phyloP scores from a whole-genome alignment of 1,139 yeast genomes.

The Zygotorulaspora mrakii region DNA sequence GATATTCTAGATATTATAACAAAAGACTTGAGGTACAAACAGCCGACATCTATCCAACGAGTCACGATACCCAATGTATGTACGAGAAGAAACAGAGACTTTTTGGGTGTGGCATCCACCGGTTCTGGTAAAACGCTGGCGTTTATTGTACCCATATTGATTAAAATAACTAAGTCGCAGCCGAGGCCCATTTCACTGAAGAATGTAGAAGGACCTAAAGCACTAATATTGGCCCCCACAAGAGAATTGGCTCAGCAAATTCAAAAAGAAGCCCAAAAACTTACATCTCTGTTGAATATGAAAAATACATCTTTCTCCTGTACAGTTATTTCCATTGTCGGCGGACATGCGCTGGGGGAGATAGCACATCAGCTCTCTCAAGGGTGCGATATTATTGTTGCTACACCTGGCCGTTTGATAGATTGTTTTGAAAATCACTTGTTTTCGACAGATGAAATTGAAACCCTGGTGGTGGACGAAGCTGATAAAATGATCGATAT shows the following conservation, averaged over 20 bases:
- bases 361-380: constrained; percentile 56
- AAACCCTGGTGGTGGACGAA: constrained; percentile 78
- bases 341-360: constrained; percentile 83
- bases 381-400: constrained; percentile 81
- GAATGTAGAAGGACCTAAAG: constrained; percentile 57
- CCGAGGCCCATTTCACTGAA: constrained; percentile 39
- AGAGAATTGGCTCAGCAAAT: constrained; percentile 92
- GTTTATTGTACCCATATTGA: constrained; percentile 68
- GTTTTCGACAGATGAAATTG: constrained; percentile 57
- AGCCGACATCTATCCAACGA: constrained; percentile 88
- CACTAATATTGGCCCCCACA: constrained; percentile 80
- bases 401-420: constrained; percentile 87
- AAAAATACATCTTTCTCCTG: constrained; percentile 39
- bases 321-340: constrained; percentile 67
- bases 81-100: constrained; percentile 47
- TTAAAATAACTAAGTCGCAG: constrained; percentile 50
- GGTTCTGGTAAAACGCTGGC: constrained; percentile 95
- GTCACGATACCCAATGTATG: constrained; percentile 79
- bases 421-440: constrained; percentile 73
- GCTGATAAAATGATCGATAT: constrained; percentile 94
- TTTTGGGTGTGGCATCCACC: constrained; percentile 91
- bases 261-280: constrained; percentile 57
- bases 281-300: constrained; percentile 39
- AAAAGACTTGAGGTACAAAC: constrained; percentile 45
- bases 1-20: constrained; percentile 41